Percentiles rank a stretch among this genome's conserved stretches.
Conservation (phyloP, 331 rosid species). For the Rosa hybrid region DNA sequence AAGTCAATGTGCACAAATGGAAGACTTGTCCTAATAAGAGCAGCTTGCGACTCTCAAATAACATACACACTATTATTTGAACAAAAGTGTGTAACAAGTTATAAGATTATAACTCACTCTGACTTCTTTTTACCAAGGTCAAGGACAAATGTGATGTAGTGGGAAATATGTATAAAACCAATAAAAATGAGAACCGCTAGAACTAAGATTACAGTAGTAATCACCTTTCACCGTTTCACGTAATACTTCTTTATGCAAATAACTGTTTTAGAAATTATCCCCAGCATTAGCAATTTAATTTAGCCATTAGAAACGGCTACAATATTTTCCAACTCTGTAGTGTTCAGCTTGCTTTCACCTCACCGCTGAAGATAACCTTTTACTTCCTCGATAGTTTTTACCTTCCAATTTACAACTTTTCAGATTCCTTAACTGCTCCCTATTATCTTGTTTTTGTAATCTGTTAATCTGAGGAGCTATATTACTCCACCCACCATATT, state of each 20-base stretch:
- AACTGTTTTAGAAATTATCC: not conserved
- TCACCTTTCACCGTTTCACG: not conserved
- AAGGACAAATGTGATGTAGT: not conserved
- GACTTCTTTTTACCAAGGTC: not conserved
- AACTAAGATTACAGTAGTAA: not conserved
- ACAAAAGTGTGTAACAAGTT: not conserved
- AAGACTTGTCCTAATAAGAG: not conserved
- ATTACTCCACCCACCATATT: constrained; percentile 1
- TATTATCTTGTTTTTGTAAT: not conserved
- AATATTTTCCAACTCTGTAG: not conserved
- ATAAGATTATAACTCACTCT: not conserved
- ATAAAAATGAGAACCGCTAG: not conserved
- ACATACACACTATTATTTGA: not conserved
- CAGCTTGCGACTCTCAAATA: not conserved
- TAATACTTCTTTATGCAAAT: not conserved
- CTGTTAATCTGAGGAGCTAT: not conserved
- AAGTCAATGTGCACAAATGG: not conserved
- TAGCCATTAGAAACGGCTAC: not conserved
- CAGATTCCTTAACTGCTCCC: not conserved
- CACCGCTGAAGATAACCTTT: not conserved
- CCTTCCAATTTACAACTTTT: not conserved
- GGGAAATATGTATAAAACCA: not conserved
- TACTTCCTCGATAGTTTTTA: not conserved
- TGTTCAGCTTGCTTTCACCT: not conserved
- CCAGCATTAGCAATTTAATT: not conserved